These are phyloP conservation scores for Trametes sanguinea DNA, from an alignment of 768 basidiomycete species.

Conservation along the genomic window DNA sequence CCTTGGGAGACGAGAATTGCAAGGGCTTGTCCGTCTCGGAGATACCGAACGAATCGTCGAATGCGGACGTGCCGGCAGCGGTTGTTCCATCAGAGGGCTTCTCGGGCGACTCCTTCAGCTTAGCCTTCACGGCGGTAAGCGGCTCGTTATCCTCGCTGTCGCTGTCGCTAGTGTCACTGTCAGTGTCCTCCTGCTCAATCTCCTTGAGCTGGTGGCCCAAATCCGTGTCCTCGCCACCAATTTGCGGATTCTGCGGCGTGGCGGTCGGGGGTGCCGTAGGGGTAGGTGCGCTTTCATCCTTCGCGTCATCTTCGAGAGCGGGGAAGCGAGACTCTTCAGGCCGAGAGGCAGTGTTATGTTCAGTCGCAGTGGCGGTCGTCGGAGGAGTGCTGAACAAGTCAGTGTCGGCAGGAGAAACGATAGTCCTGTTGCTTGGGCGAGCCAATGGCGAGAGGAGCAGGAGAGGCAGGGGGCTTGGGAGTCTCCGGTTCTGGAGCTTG, in stretches of 20 bases:
- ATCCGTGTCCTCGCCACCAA: constrained; percentile 47
- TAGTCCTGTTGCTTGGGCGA: constrained; percentile 3
- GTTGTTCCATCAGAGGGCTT: constrained; percentile 10
- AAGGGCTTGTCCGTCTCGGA: constrained; percentile 2
- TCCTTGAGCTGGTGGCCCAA: constrained; percentile 56
- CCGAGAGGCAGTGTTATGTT: not conserved
- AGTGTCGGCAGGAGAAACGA: constrained; percentile 31
- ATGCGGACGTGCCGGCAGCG: constrained; percentile 37
- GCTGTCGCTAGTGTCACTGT: constrained; percentile 43
- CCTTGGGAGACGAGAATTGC: not conserved
- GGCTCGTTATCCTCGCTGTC: constrained; percentile 38
- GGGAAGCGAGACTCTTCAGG: constrained; percentile 3
- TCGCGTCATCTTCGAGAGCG: constrained; percentile 17
- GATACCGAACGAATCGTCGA: constrained; percentile 61
- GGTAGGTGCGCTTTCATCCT: constrained; percentile 17
- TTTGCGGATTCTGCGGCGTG: constrained; percentile 3
- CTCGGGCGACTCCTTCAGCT: constrained; percentile 12
- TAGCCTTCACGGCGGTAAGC: constrained; percentile 29
- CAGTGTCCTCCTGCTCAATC: constrained; percentile 47
- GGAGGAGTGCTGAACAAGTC: constrained; percentile 60
- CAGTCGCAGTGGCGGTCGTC: constrained; percentile 38
- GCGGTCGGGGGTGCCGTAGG: constrained; percentile 13
- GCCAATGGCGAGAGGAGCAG: constrained; percentile 12
- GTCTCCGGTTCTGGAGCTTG: constrained; percentile 15
- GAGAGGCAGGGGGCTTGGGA: constrained; percentile 15